These are phyloP conservation scores for Pseudoneurospora amorphoporcata DNA, from an alignment of 495 filamentous ascomycete genomes.

Conservation along the genomic window DNA sequence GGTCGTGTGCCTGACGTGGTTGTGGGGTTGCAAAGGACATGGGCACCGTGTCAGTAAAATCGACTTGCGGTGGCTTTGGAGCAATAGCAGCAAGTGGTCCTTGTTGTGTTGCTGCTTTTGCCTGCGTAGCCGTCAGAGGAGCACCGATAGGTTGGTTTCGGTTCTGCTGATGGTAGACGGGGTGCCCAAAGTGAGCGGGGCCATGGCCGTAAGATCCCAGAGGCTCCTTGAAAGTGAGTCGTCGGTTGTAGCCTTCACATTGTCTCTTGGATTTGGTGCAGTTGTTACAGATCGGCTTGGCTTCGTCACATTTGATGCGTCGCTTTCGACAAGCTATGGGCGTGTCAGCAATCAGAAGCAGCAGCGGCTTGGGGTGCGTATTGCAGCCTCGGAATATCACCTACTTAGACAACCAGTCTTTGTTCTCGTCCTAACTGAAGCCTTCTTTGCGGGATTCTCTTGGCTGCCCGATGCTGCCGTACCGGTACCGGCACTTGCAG, in stretches of 20 bases:
- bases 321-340: conserved; percentile 76
- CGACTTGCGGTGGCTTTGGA: conserved; percentile 23
- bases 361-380: background rate
- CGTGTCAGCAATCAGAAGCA: conserved; percentile 7
- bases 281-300: conserved; percentile 78
- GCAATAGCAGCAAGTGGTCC: conserved; percentile 22
- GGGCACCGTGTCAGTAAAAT: conserved; percentile 19
- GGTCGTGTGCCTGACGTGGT: conserved; percentile 2
- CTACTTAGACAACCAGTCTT: conserved; percentile 95
- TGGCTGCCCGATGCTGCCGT: conserved; percentile 3
- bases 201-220: conserved; percentile 44
- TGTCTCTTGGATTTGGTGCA: conserved; percentile 90
- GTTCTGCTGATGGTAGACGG: conserved; percentile 16
- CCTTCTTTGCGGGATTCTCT: conserved; percentile 25
- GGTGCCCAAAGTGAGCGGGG: conserved; percentile 12
- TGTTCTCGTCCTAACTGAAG: conserved; percentile 60
- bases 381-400: conserved; percentile 22
- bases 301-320: conserved; percentile 95
- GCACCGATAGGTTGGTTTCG: conserved; percentile 11
- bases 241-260: conserved; percentile 91
- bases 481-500: background rate
- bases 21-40: conserved; percentile 8
- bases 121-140: conserved; percentile 15
- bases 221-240: conserved; percentile 87
- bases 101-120: conserved; percentile 12